Base-by-base conservation (phyloP, 73 alveolate genomes). In the Paramecium sonneborni region DNA sequence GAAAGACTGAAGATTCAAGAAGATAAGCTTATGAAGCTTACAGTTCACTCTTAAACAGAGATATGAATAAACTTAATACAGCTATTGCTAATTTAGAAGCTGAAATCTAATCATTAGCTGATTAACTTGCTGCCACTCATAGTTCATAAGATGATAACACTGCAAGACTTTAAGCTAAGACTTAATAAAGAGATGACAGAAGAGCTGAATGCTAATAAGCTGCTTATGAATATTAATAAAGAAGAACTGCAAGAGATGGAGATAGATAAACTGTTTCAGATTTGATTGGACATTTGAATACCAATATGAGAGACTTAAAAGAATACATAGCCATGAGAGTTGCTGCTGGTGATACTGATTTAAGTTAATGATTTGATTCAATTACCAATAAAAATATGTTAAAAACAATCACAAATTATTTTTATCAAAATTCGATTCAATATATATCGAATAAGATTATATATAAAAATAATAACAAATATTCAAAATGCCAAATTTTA, bases 141-240 rank as follows among this genome's bases (percentile, higher is more conserved):
- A 20, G 48, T 20, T 28, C 92, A 44, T 52, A 85, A 55, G 92
- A 85, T 18, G 92, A 85, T n/a, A 38, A 28, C 37, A 46, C 55
- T 21, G 44, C 44, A 15, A 85, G 92, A 85, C 28, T 20, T 52
- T 87, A 24, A 24, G 92, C 92, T 11, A 85, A 85, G 92, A 85
- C 92, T 68, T 35, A 56, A 48, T 85, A 85, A 85, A 85, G 92
- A 56, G 92, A 85, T 57, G 92, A 85, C 92, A 85, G 92, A 85
- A 85, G 92, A 85, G 92, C 92, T 57, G 92, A 85, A 85, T 85
- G 92, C 86, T 85, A 85, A 85, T 24, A 85, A 57, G 92, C 92
- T 38, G 92, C 92, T 55, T 85, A 85, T 35, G 92, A 85, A 23
- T 85, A 85, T 28, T 41, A 85, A 85, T 48, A 85, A 56, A 85